Conservation (phyloP, 805 yeast species). For the Vanderwaltozyma tropicalis region DNA sequence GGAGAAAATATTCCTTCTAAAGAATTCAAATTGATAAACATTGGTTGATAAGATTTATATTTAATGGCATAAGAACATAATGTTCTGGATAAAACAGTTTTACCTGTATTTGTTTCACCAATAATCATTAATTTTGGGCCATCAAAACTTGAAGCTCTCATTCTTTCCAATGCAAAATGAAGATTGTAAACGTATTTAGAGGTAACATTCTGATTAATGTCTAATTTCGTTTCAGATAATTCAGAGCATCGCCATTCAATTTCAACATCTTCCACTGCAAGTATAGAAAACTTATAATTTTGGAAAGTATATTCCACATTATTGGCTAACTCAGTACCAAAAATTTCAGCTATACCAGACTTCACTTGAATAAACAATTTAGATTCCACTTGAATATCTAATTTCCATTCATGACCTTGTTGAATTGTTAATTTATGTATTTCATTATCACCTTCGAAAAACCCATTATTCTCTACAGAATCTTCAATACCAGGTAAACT, state of each 20-base stretch:
- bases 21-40: slow-evolving; percentile 75
- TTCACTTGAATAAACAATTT: slow-evolving; percentile 29
- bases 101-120: slow-evolving; percentile 70
- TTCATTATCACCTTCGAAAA: slow-evolving; percentile 12
- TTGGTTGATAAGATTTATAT: slow-evolving; percentile 50
- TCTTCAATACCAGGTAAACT: slow-evolving; percentile 7
- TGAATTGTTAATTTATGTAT: slow-evolving; percentile 12
- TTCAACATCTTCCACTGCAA: slow-evolving; percentile 55
- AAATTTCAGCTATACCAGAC: slow-evolving; percentile 78
- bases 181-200: slow-evolving; percentile 64
- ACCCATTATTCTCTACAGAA: slow-evolving; percentile 5
- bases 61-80: slow-evolving; percentile 69
- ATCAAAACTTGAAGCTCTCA: slow-evolving; percentile 28
- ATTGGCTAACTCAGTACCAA: slow-evolving; percentile 83
- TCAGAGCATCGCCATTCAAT: slow-evolving; percentile 36
- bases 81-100: slow-evolving; percentile 61
- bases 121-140: slow-evolving; percentile 49
- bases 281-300: slow-evolving; percentile 45
- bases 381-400: slow-evolving; percentile 33
- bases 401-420: slow-evolving; percentile 24
- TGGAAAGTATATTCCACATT: slow-evolving; percentile 51
- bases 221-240: slow-evolving; percentile 26
- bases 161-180: slow-evolving; percentile 64
- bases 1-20: slow-evolving; percentile 54
- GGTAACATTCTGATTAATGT: slow-evolving; percentile 49